Evolutionary conservation across 306 rosid genomes (phyloP).

Genomic region (Crataegus laevigata): DNA sequence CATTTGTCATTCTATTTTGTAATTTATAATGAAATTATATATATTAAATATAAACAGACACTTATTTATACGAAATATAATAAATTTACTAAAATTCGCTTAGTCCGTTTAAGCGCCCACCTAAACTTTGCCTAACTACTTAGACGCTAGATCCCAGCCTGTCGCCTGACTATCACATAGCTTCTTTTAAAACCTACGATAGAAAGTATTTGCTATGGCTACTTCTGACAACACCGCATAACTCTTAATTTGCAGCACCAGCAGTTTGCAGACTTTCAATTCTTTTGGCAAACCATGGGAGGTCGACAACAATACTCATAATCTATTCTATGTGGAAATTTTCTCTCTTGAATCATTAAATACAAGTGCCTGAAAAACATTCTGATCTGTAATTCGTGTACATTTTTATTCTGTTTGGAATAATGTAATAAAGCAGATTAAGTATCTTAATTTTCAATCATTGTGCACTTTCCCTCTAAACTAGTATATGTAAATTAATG

Average conservation of each 20-base stretch:
- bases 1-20: too few relatives aligned
- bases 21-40: too few relatives aligned
- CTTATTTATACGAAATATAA: too few relatives aligned
- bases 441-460: background rate
- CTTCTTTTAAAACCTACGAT: too few relatives aligned
- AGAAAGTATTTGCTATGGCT: background rate
- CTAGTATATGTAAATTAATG: background rate
- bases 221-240: background rate
- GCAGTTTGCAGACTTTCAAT: conserved; percentile 47
- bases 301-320: conserved; percentile 35
- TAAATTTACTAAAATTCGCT: too few relatives aligned
- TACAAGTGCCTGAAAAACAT: background rate
- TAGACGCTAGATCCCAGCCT: accelerated
- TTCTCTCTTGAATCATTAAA: background rate
- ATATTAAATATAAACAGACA: too few relatives aligned
- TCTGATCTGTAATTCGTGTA: background rate
- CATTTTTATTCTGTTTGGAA: conserved; percentile 1
- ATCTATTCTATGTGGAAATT: conserved; percentile 7
- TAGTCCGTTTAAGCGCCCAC: too few relatives aligned
- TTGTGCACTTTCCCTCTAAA: background rate
- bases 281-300: conserved; percentile 51
- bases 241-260: conserved; percentile 49
- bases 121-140: accelerated
- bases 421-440: background rate
- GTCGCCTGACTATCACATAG: accelerated